Evolutionary conservation across 2,329 filamentous ascomycete genomes (phyloP).

Genomic region (Talaromyces piceae): DNA sequence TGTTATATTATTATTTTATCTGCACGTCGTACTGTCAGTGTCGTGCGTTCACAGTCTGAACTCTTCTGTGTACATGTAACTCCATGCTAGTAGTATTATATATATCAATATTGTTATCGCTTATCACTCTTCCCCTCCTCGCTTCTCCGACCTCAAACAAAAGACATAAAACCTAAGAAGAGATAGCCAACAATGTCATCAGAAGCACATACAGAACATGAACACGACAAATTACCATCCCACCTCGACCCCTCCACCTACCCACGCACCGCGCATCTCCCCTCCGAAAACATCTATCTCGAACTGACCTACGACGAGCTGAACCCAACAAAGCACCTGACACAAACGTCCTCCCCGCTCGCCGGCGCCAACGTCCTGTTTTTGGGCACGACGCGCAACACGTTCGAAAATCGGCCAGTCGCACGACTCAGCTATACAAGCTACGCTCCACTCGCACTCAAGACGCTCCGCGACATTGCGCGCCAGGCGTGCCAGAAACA

Average conservation of each 20-base stretch:
- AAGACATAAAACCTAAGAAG: too few relatives aligned
- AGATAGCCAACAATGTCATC: not conserved
- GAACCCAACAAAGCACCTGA: conserved; percentile 26
- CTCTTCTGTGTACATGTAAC: too few relatives aligned
- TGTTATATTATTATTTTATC: not conserved
- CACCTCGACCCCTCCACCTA: conserved; percentile 35
- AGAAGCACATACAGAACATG: not conserved
- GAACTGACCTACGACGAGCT: conserved; percentile 36
- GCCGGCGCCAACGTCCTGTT: conserved; percentile 42
- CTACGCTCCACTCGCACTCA: conserved; percentile 36
- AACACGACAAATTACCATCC: conserved; percentile 4
- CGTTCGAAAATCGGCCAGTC: conserved; percentile 35
- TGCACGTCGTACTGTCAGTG: not conserved
- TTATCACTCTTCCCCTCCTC: not conserved
- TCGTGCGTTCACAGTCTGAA: not conserved
- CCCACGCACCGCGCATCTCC: conserved; percentile 27
- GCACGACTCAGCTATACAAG: conserved; percentile 39
- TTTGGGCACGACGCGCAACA: conserved; percentile 39
- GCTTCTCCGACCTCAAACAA: too few relatives aligned
- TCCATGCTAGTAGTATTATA: too few relatives aligned
- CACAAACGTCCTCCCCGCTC: conserved; percentile 31
- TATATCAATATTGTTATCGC: not conserved
- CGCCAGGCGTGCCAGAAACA: conserved; percentile 48
- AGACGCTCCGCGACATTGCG: conserved; percentile 33
- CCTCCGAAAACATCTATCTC: conserved; percentile 32